Evolutionary conservation across 495 filamentous ascomycete species (phyloP).

Genomic region (Penicillium subrubescens): DNA sequence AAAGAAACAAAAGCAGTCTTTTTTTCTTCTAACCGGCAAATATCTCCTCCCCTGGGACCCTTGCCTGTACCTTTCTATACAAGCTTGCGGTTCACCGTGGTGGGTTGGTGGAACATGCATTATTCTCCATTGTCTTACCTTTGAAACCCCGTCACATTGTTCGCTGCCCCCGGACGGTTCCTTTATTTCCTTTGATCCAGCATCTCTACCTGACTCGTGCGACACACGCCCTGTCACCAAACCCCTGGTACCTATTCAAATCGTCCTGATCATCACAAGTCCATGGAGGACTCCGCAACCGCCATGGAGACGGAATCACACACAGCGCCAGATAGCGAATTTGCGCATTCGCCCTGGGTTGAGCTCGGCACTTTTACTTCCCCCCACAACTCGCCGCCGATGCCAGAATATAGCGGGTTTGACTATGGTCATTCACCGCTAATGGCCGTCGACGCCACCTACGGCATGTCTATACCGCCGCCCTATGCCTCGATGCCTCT

Average conservation of each 20-base stretch:
- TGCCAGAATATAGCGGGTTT: conserved; percentile 48
- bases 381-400: conserved; percentile 46
- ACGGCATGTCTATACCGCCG: conserved; percentile 49
- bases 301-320: conserved; percentile 49
- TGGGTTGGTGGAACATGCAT: conserved; percentile 40
- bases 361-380: conserved; percentile 50
- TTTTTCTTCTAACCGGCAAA: background rate
- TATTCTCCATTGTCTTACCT: conserved; percentile 34
- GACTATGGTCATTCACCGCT: conserved; percentile 38
- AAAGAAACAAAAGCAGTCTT: background rate
- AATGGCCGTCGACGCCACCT: conserved; percentile 43
- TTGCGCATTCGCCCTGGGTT: conserved; percentile 55
- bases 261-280: background rate
- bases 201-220: conserved; percentile 13
- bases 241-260: background rate
- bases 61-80: conserved; percentile 18
- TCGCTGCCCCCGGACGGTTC: conserved; percentile 8
- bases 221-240: conserved; percentile 15
- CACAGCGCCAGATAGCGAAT: conserved; percentile 49
- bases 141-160: conserved; percentile 31
- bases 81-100: conserved; percentile 15
- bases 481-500: conserved; percentile 58
- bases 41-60: background rate
- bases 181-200: conserved; percentile 13
- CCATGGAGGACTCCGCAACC: conserved; percentile 25